Percentiles rank a stretch among this genome's conserved stretches.
phyloP scores from a whole-genome alignment of 768 basidiomycete species.

The Lentinula raphanica region DNA sequence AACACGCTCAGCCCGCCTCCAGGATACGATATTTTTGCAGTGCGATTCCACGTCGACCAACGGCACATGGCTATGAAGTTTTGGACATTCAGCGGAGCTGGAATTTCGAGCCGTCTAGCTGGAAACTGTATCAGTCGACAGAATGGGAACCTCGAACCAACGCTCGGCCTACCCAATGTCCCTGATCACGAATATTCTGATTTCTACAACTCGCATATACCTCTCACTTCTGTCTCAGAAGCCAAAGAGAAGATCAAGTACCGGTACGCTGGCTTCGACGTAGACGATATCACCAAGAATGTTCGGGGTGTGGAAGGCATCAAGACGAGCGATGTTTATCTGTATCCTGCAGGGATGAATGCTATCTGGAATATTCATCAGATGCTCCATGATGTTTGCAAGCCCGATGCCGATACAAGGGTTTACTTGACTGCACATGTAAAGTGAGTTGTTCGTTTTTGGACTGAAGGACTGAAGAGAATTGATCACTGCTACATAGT shows the following conservation, averaged over 20 bases:
- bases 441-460: conserved; percentile 77
- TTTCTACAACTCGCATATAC: neutral
- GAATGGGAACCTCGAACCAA: conserved; percentile 40
- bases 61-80: conserved; percentile 71
- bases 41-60: conserved; percentile 56
- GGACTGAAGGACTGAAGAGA: neutral
- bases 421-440: neutral
- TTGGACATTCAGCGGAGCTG: conserved; percentile 93
- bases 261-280: neutral
- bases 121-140: conserved; percentile 76
- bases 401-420: conserved; percentile 61
- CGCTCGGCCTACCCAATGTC: conserved; percentile 38
- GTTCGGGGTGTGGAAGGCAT: conserved; percentile 66
- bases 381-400: conserved; percentile 48
- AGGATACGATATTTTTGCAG: conserved; percentile 60
- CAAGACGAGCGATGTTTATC: conserved; percentile 83
- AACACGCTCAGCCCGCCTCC: conserved; percentile 69
- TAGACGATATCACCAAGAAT: conserved; percentile 24
- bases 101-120: conserved; percentile 83
- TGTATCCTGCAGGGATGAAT: conserved; percentile 86
- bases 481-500: conserved; percentile 35
- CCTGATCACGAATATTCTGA: neutral
- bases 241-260: neutral
- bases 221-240: neutral
- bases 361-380: conserved; percentile 92